phyloP scores from a whole-genome alignment of 768 basidiomycete genomes.

The Boletellus emodensis region DNA sequence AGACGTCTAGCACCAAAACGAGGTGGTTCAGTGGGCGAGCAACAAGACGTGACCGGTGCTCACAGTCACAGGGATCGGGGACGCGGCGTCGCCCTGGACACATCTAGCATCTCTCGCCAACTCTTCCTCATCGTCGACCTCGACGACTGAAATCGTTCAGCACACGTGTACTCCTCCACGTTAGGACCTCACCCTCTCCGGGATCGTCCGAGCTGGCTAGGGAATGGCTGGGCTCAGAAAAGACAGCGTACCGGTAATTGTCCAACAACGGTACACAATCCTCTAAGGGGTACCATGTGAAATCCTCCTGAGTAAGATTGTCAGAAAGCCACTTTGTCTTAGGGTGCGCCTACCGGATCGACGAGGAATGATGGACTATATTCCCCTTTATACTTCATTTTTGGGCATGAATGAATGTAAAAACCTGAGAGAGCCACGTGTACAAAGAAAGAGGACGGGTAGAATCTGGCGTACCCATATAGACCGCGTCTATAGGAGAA shows the following conservation, averaged over 20 bases:
- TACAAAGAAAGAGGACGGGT: slow-evolving; percentile 18
- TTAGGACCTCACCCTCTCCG: slow-evolving; percentile 21
- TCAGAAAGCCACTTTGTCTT: slow-evolving; percentile 29
- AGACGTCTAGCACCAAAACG: slow-evolving; percentile 14
- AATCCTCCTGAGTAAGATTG: slow-evolving; percentile 61
- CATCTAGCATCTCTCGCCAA: slow-evolving; percentile 18
- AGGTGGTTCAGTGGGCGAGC: slow-evolving; percentile 2
- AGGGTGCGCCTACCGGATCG: slow-evolving; percentile 62
- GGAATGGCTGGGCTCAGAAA: slow-evolving; percentile 62
- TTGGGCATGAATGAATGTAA: slow-evolving; percentile 87
- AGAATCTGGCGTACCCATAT: slow-evolving; percentile 66
- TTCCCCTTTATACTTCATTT: slow-evolving; percentile 97
- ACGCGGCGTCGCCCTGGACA: slow-evolving; percentile 14
- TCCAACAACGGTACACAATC: slow-evolving; percentile 58
- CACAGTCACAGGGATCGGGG: slow-evolving; percentile 26
- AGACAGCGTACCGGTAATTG: slow-evolving; percentile 63
- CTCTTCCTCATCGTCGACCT: slow-evolving; percentile 15
- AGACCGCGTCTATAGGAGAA: slow-evolving; percentile 59
- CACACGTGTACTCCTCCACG: background rate
- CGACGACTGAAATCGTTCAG: slow-evolving; percentile 17
- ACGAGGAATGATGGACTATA: slow-evolving; percentile 79
- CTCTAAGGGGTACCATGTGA: slow-evolving; percentile 67
- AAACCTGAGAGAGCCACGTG: slow-evolving; percentile 52
- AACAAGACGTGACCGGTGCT: slow-evolving; percentile 2
- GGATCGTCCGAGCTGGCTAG: slow-evolving; percentile 31